A percentile compares a stretch with the other conserved stretches of the same genome.
Evolutionary conservation across 2,329 filamentous ascomycete species (phyloP).

Genomic region (Thelonectria rubi): DNA sequence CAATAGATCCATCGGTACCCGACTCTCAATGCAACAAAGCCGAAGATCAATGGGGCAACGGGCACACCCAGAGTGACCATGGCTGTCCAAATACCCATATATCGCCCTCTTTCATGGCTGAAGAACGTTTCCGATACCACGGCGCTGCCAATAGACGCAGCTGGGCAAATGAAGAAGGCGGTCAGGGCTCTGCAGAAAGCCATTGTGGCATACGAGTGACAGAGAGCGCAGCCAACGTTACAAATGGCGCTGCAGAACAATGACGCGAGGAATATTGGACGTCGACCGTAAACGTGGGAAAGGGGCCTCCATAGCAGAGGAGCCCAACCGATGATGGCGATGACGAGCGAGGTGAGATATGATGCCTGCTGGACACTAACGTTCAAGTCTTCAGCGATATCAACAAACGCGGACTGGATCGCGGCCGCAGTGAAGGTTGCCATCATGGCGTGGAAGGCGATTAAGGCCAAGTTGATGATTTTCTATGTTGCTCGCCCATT

Average conservation of each 20-base stretch:
- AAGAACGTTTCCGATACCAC: conserved; percentile 35
- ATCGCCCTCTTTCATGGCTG: conserved; percentile 23
- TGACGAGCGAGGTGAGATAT: conserved; percentile 56
- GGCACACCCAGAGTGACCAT: conserved; percentile 38
- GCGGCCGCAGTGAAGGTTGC: conserved; percentile 62
- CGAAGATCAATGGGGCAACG: conserved; percentile 50
- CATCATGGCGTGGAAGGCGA: conserved; percentile 67
- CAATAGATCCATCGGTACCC: conserved; percentile 69
- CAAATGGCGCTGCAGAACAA: conserved; percentile 55
- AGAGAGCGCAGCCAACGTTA: conserved; percentile 62
- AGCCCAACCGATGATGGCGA: conserved; percentile 32
- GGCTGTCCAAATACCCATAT: conserved; percentile 33
- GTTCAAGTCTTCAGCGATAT: conserved; percentile 60
- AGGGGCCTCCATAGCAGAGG: conserved; percentile 66
- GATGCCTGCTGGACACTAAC: conserved; percentile 58
- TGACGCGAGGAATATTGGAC: conserved; percentile 62
- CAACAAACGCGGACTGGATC: conserved; percentile 63
- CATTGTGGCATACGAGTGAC: conserved; percentile 57
- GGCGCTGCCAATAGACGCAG: conserved; percentile 43
- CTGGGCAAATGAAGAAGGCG: conserved; percentile 64
- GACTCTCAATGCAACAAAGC: conserved; percentile 59
- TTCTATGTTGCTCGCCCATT: conserved; percentile 50
- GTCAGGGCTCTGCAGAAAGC: conserved; percentile 58
- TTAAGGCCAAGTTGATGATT: conserved; percentile 59
- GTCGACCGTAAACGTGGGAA: conserved; percentile 61